Percentiles rank a stretch among this genome's conserved stretches.
phyloP scores from a whole-genome alignment of 2,329 filamentous ascomycete species.

The Diaporthe citri region DNA sequence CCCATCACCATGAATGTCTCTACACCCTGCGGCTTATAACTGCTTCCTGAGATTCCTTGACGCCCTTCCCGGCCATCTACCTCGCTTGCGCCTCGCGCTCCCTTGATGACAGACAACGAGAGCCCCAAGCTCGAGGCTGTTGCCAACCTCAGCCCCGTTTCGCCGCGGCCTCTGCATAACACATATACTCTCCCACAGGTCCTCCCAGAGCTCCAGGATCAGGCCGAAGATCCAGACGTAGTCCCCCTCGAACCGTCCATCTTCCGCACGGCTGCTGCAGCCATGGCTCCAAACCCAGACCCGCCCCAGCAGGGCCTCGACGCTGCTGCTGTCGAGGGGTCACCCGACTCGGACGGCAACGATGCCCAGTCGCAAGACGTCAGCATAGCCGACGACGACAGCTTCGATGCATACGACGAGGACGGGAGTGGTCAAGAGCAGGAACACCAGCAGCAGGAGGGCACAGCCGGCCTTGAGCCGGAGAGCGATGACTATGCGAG shows the following conservation, averaged over 20 bases:
- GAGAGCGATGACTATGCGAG: constrained; percentile 64
- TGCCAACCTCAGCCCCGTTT: constrained; percentile 65
- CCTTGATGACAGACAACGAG: constrained; percentile 57
- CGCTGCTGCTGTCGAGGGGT: constrained; percentile 48
- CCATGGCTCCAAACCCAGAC: constrained; percentile 45
- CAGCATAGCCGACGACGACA: constrained; percentile 60
- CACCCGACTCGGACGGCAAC: constrained; percentile 26
- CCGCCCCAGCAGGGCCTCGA: constrained; percentile 45
- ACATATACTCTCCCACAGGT: constrained; percentile 61
- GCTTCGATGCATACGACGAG: constrained; percentile 60
- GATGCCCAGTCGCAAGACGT: constrained; percentile 51
- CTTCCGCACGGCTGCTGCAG: constrained; percentile 45
- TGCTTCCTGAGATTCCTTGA: neutral
- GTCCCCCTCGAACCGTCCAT: constrained; percentile 49
- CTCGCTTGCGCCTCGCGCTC: constrained; percentile 19
- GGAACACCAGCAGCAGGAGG: constrained; percentile 45
- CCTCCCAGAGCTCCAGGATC: constrained; percentile 62
- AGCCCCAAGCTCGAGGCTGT: constrained; percentile 64
- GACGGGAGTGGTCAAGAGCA: constrained; percentile 47
- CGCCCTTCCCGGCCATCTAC: neutral
- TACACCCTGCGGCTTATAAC: neutral
- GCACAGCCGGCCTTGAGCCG: constrained; percentile 40
- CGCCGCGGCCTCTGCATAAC: constrained; percentile 58
- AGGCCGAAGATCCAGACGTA: constrained; percentile 62
- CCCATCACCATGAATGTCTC: neutral